Percentiles rank a stretch among this genome's conserved stretches.
These are phyloP conservation scores for Lipomyces chichibuensis DNA, from an alignment of 805 yeast species.

Conservation along the genomic window DNA sequence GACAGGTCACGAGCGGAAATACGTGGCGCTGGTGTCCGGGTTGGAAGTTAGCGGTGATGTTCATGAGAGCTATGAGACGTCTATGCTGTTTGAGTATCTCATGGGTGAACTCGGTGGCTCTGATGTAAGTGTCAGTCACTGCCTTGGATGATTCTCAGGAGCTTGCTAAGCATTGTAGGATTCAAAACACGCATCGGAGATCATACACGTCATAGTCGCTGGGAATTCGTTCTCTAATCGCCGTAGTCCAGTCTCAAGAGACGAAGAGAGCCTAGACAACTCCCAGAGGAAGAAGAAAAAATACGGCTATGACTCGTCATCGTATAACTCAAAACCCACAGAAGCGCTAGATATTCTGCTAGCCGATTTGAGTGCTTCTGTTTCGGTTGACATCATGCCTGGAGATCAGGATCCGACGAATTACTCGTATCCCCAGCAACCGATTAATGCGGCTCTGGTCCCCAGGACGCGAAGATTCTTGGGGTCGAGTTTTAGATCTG, in stretches of 20 bases:
- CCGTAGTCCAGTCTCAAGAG: slow-evolving; percentile 4
- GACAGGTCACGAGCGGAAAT: slow-evolving; percentile 31
- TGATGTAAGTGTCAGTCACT: slow-evolving; percentile 24
- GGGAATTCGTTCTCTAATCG: slow-evolving; percentile 64
- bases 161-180: slow-evolving; percentile 29
- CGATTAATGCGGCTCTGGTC: slow-evolving; percentile 79
- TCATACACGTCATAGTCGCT: slow-evolving; percentile 63
- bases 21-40: slow-evolving; percentile 78
- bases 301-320: slow-evolving; percentile 29
- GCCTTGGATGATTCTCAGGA: not conserved
- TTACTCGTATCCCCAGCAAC: slow-evolving; percentile 82
- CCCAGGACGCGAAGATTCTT: slow-evolving; percentile 51
- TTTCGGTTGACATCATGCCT: slow-evolving; percentile 80
- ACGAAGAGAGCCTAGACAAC: slow-evolving; percentile 1
- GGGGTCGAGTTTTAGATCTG: slow-evolving; percentile 49
- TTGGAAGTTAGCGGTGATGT: slow-evolving; percentile 56
- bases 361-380: slow-evolving; percentile 55
- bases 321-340: slow-evolving; percentile 36
- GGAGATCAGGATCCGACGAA: slow-evolving; percentile 88
- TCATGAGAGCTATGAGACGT: slow-evolving; percentile 52
- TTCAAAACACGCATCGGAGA: slow-evolving; percentile 36
- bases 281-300: slow-evolving; percentile 30
- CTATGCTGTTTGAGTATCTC: slow-evolving; percentile 68
- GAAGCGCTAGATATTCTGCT: slow-evolving; percentile 59
- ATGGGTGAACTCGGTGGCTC: slow-evolving; percentile 65